phyloP scores from a whole-genome alignment of 495 filamentous ascomycete species.

The Hypomontagnella monticulosa region DNA sequence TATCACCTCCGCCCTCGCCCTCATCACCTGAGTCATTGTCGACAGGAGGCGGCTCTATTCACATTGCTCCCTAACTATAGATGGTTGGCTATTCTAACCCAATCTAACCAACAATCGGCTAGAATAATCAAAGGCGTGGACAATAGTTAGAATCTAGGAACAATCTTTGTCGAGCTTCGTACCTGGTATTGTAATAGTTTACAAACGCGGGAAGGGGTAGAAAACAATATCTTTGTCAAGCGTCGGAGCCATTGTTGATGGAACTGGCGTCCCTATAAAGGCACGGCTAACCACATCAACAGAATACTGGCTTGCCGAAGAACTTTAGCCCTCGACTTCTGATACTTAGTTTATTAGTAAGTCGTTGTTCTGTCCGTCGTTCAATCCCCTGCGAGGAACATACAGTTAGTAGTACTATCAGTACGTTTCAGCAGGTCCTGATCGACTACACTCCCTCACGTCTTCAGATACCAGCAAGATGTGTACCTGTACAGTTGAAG shows the following conservation, averaged over 20 bases:
- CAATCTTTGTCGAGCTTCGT: background rate
- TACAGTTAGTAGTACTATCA: background rate
- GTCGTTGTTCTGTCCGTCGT: background rate
- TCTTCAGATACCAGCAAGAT: background rate
- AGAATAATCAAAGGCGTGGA: too few species aligned
- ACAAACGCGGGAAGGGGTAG: background rate
- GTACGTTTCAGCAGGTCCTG: background rate
- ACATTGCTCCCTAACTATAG: too few species aligned
- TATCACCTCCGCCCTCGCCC: too few species aligned
- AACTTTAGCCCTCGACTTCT: too few species aligned
- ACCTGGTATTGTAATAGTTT: background rate
- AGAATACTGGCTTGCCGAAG: too few species aligned
- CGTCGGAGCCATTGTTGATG: background rate
- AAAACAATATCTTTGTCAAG: slow-evolving; percentile 5
- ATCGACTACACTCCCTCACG: background rate
- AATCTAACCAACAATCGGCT: too few species aligned
- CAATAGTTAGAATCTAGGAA: too few species aligned
- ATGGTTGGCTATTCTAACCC: too few species aligned
- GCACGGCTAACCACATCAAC: too few species aligned
- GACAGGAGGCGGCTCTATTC: too few species aligned
- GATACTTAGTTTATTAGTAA: background rate
- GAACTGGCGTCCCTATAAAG: background rate
- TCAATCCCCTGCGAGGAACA: background rate
- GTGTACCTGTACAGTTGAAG: slow-evolving; percentile 11
- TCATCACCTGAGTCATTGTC: too few species aligned